Base-by-base conservation (phyloP, 2,329 filamentous ascomycete genomes). In the Nigrospora sphaerica region DNA sequence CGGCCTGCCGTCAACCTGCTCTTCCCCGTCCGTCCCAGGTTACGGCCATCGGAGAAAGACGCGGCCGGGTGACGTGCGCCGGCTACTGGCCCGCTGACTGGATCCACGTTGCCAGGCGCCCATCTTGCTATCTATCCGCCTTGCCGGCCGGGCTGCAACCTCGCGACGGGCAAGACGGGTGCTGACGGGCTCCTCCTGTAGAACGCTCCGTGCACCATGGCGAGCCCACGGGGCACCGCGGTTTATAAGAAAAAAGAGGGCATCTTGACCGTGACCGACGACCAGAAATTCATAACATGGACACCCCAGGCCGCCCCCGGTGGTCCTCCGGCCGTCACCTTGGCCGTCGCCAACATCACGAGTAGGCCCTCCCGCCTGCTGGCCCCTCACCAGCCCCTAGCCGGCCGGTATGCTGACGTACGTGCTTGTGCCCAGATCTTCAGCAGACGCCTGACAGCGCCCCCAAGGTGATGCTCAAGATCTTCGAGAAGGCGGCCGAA, bases 231-330 rank as follows among this genome's bases (percentile, higher is more conserved):
- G 56, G 88, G 84, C 49, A 80, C 78, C 52, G 83, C 86, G 44
- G 74, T 83, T 48, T 97, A 93, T 77, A 97, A 96, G 71, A 98
- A 97, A 74, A 93, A 95, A 68, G 88, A 97, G 73, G 93, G 93
- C 63, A 80, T 80, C 50, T 72, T 98, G 59, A 80, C 81, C 23
- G 74, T 97, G 56, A 82, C 86, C 14, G 71, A 77, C 47, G 88
- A 95, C 65, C 76, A 81, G 58, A 80, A 79, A 59, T 81, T 77
- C 34, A 80, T 97, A 50, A 85, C 81, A 63, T 98, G 92, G 92
- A 88, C 82, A 32, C 86, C 89, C 11, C 74, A 80, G 45, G 76
- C 77, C 39, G 76, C 79, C 32, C 69, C 73, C 17, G 75, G 74
- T 46, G 79, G 82, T 3, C 73, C 81, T 45, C 77, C 86, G 4